Conservation (phyloP, 225 moss, liverwort and hornwort species). For the Ulota crispa region DNA sequence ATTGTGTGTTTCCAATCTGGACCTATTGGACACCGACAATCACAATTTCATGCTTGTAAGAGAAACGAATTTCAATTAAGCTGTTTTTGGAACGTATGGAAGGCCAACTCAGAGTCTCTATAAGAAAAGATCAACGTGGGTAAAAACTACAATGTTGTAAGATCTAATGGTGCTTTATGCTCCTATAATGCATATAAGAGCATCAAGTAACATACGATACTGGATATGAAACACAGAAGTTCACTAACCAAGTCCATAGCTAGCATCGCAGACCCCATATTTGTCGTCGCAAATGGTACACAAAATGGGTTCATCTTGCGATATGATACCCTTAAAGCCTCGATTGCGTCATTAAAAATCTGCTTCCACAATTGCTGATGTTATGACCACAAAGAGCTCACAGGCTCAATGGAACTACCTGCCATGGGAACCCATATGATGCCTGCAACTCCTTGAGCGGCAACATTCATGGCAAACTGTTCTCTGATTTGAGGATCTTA, state of each 20-base stretch:
- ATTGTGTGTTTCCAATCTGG: not conserved
- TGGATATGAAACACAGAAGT: slow-evolving; percentile 1
- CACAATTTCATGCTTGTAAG: slow-evolving; percentile 1
- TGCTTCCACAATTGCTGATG: slow-evolving; percentile 61
- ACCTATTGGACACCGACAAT: not conserved
- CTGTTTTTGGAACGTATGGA: not conserved
- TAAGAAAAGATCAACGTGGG: not conserved
- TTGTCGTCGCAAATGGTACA: slow-evolving; percentile 97
- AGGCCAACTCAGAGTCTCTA: not conserved
- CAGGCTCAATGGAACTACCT: slow-evolving; percentile 43
- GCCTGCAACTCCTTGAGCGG: slow-evolving; percentile 57
- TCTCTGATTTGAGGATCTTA: slow-evolving; percentile 28
- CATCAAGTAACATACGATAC: slow-evolving; percentile 6
- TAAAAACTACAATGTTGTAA: not conserved
- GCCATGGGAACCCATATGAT: slow-evolving; percentile 51
- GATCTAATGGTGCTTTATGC: slow-evolving; percentile 8
- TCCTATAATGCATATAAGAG: not conserved
- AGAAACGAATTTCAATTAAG: not conserved
- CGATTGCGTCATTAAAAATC: slow-evolving; percentile 98
- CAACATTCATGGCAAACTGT: slow-evolving; percentile 31
- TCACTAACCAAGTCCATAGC: slow-evolving; percentile 98
- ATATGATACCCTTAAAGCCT: slow-evolving; percentile 89
- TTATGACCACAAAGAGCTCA: slow-evolving; percentile 56
- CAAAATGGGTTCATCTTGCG: slow-evolving; percentile 99
- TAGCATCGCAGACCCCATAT: slow-evolving; percentile 98